Evolutionary conservation across 2,329 filamentous ascomycete species (phyloP).

Genomic region (Ophiostoma quercus): DNA sequence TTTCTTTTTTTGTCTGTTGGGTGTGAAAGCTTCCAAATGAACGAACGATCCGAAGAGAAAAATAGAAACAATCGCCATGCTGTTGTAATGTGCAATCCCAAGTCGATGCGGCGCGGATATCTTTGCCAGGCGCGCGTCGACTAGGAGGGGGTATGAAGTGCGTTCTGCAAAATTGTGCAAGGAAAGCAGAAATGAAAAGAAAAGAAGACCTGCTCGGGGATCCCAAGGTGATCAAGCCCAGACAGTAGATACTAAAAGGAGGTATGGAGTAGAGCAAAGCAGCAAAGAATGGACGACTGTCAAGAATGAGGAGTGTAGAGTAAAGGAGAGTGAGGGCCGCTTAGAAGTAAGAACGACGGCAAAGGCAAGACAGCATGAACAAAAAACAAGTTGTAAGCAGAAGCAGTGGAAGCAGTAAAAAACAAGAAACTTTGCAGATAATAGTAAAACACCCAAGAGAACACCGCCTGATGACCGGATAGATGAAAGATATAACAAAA

Average conservation of each 20-base stretch:
- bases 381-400: constrained; percentile 3
- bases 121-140: neutral
- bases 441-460: constrained; percentile 15
- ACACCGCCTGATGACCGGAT: constrained; percentile 23
- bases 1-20: constrained; percentile 16
- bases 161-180: constrained; percentile 12
- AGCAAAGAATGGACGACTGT: constrained; percentile 8
- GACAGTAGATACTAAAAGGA: constrained; percentile 2
- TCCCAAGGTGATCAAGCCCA: neutral
- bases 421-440: constrained; percentile 11
- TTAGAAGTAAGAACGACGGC: neutral
- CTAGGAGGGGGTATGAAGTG: constrained; percentile 20
- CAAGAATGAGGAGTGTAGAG: neutral
- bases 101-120: neutral
- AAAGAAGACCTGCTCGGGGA: constrained; percentile 5
- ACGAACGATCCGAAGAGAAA: constrained; percentile 18
- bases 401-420: neutral
- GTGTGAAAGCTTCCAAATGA: neutral
- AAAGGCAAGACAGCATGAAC: constrained; percentile 5
- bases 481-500: constrained; percentile 19
- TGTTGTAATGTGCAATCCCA: constrained; percentile 17
- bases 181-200: constrained; percentile 2
- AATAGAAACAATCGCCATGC: constrained; percentile 22
- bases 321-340: neutral
- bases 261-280: constrained; percentile 6